Percentiles rank a stretch among this genome's conserved stretches.
phyloP scores from a whole-genome alignment of 768 basidiomycete genomes.

The Russula sp. region DNA sequence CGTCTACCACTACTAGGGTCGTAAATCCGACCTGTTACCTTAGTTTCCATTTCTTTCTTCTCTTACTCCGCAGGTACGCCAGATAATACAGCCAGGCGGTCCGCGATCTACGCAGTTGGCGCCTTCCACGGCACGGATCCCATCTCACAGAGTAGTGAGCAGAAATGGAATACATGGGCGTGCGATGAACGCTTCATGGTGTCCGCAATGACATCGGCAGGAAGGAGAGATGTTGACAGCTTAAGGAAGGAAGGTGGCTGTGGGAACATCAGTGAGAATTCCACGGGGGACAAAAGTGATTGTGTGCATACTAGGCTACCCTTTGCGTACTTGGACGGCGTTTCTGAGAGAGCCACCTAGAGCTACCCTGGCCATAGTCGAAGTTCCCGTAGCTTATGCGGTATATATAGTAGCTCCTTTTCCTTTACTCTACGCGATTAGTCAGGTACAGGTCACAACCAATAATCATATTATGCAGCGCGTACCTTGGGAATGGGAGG shows the following conservation, averaged over 20 bases:
- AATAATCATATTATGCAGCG: conserved; percentile 13
- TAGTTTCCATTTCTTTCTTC: too few species aligned
- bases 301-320: conserved; percentile 53
- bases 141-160: too few species aligned
- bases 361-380: conserved; percentile 72
- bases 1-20: too few species aligned
- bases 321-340: conserved; percentile 53
- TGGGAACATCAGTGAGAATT: neutral
- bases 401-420: conserved; percentile 83
- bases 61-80: too few species aligned
- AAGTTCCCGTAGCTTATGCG: conserved; percentile 68
- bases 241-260: neutral
- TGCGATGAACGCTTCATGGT: conserved; percentile 69
- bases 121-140: too few species aligned
- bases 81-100: too few species aligned
- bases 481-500: conserved; percentile 82
- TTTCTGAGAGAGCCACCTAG: conserved; percentile 70
- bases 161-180: too few species aligned
- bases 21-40: too few species aligned
- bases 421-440: conserved; percentile 61
- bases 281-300: neutral
- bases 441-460: neutral
- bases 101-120: too few species aligned
- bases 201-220: conserved; percentile 60
- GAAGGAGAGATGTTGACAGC: conserved; percentile 47